phyloP scores from a whole-genome alignment of 257 asterid genomes.

The Rauvolfia tetraphylla region DNA sequence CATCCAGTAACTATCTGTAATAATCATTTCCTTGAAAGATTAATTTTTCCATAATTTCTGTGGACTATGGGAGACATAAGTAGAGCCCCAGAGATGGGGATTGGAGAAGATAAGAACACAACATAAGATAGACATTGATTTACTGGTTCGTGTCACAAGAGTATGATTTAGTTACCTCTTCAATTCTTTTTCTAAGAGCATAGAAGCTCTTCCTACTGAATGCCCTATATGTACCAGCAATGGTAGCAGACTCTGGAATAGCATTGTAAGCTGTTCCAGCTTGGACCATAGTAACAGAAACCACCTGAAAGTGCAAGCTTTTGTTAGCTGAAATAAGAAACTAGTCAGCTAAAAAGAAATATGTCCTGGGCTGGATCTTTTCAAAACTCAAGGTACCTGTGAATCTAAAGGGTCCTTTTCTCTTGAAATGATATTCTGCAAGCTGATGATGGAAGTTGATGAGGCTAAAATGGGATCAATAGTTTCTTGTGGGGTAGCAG shows the following conservation, averaged over 20 bases:
- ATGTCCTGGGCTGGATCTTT: not conserved
- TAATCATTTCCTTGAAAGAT: not conserved
- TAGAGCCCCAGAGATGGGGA: not conserved
- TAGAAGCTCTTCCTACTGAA: conserved; percentile 33
- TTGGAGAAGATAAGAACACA: not conserved
- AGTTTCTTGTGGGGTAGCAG: conserved; percentile 30
- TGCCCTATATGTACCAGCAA: conserved; percentile 53
- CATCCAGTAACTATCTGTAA: not conserved
- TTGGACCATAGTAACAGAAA: conserved; percentile 36
- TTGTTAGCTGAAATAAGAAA: not conserved
- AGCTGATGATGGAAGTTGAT: conserved; percentile 41
- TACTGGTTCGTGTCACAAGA: not conserved
- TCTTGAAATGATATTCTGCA: conserved; percentile 51
- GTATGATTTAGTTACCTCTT: conserved; percentile 33
- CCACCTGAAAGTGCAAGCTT: conserved; percentile 29
- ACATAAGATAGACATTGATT: not conserved
- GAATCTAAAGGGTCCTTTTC: conserved; percentile 58
- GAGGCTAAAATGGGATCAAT: conserved; percentile 54
- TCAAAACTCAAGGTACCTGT: conserved; percentile 23
- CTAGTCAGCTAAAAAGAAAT: not conserved
- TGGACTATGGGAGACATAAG: too few species aligned
- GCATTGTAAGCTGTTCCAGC: conserved; percentile 28
- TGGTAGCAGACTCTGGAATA: conserved; percentile 37
- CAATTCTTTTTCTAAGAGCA: conserved; percentile 40
- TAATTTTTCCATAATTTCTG: too few species aligned